Base-by-base conservation (phyloP, 2,329 filamentous ascomycete genomes). In the Ceratocystis smalleyi region DNA sequence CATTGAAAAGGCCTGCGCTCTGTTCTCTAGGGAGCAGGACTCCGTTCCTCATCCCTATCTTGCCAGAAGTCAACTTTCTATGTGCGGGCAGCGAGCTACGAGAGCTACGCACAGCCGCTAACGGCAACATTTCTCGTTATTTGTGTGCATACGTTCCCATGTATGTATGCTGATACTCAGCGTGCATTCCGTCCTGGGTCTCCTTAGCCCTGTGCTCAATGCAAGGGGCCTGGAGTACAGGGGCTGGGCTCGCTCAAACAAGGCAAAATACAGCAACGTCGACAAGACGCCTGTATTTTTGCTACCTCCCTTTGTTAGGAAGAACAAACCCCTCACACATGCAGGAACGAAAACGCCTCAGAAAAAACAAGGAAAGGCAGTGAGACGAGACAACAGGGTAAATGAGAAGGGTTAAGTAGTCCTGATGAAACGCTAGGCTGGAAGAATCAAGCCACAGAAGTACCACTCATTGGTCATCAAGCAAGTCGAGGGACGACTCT, bases 331-430 rank as follows among this genome's bases (percentile, higher is more conserved):
- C 43, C 59, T 61, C 35, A 27, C 40, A 61, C 27, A 61, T 61
- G 59, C 24, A 61, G 43, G 59, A 61, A 61, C 59, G 2, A 47
- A 24, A 49, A 32, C 27, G 8, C 43, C 32, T 61, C 54, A 57
- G 54, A 8, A 32, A 57, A 57, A 30, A 30, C 51, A 57, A 35
- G n/a, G 8, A n/a, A 51, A 27, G 15, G 22, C 47, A 43, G 40
- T 35, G 35, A 45, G 40, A 7, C n/a, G 6, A 60, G 19, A 22
- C 30, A 43, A 30, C 43, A 61, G 59, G 30, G 2, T 17, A 22
- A 35, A 45, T 40, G 24, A 10, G 35, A 61, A 22, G 32, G 43
- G 24, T 40, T 1, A 15, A 40, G 35, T 27, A 61, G 19, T 43
- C 59, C 59, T 19, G 22, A 61, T 24, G 43, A 51, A 51, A 51